Base-by-base conservation (phyloP, 2,329 filamentous ascomycete genomes). In the Aspergillus aculeatinus region DNA sequence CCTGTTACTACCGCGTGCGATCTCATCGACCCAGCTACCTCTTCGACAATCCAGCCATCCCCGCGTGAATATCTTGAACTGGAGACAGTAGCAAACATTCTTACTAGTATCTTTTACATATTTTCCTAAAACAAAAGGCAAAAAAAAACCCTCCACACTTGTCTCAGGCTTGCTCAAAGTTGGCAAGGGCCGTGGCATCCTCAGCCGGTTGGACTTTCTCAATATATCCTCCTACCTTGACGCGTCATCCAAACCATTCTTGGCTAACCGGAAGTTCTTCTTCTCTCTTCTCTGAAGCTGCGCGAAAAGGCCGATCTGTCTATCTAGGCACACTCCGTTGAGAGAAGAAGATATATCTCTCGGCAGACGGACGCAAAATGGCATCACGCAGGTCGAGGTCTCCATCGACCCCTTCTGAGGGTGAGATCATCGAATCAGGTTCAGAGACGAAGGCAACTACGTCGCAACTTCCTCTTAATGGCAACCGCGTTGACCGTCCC, bases 401-500 rank as follows among this genome's bases (percentile, higher is more conserved):
- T 67, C 76, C 74, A 64, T 82, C 83, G 70, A 91, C 88, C 80
- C 91, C 90, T 73, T 91, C 91, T 78, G 91, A 96, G 80, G 91
- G 92, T 80, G 92, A 96, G 82, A 92, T 94, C 78, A 80, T 89
- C 76, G 90, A 93, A 80, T 85, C 85, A 80, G 83, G 84, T 79
- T 84, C 82, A 83, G 84, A 86, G 80, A 77, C 73, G 78, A 95
- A 95, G 91, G 91, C 91, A 95, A 90, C 89, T 91, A 89, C 79
- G 79, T 82, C 89, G 88, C 86, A 88, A 84, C 82, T 84, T 83
- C 84, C 84, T 78, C 80, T 85, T 84, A 86, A 88, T 85, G 85
- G 87, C 89, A 88, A 82, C 86, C 87, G 85, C 86, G 88, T 96
- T 96, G 90, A 96, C 91, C 90, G 89, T 86, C 87, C 83, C 84